These are phyloP conservation scores for Fusarium miscanthi DNA, from an alignment of 2,329 filamentous ascomycete genomes.

Conservation along the genomic window DNA sequence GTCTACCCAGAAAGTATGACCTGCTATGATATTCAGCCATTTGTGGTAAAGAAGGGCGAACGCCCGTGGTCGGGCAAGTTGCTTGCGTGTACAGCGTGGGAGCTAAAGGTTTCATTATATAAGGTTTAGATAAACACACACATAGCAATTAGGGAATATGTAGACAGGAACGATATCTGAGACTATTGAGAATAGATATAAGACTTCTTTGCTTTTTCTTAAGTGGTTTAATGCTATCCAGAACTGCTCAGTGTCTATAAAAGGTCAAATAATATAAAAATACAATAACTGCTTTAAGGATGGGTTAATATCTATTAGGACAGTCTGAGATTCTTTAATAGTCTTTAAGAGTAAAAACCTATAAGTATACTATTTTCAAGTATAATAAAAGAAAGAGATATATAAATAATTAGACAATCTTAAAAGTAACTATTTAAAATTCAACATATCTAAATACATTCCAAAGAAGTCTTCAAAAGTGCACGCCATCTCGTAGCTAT, in stretches of 20 bases:
- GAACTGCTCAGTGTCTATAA: fast-evolving
- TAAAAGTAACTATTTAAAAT: no score
- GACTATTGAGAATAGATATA: fast-evolving
- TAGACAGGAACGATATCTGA: fast-evolving
- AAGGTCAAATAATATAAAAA: neutral
- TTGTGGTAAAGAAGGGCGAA: neutral
- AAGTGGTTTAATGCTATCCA: fast-evolving
- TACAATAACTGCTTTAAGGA: no score
- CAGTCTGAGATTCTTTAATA: no score
- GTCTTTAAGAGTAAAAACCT: no score
- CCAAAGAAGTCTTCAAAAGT: neutral
- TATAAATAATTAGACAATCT: no score
- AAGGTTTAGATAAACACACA: neutral
- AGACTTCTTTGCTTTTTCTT: neutral
- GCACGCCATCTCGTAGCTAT: neutral
- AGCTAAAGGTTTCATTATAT: fast-evolving
- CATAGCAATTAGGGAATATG: fast-evolving
- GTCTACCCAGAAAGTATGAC: neutral
- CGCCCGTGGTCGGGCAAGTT: neutral
- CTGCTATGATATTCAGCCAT: neutral
- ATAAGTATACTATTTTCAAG: no score
- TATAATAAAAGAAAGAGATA: no score
- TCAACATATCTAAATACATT: neutral
- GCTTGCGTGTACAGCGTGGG: neutral
- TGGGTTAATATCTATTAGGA: no score